phyloP scores from a whole-genome alignment of 2,329 filamentous ascomycete genomes.

The Ophiostoma perfectum region DNA sequence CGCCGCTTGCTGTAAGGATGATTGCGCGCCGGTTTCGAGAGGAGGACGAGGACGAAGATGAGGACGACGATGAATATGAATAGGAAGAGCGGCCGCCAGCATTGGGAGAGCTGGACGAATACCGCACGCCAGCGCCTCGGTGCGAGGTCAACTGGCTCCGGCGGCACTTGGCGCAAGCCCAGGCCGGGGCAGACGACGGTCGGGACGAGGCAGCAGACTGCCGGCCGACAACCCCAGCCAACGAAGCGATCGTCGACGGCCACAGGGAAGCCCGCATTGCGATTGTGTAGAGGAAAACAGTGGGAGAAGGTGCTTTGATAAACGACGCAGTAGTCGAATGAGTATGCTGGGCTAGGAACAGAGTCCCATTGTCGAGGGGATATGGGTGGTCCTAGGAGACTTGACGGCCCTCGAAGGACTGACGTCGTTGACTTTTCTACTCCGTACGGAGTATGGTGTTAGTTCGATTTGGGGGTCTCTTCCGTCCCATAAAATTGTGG shows the following conservation, averaged over 20 bases:
- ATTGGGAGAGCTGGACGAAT: slow-evolving; percentile 12
- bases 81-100: slow-evolving; percentile 8
- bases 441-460: background rate
- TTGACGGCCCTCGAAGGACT: slow-evolving; percentile 12
- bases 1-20: slow-evolving; percentile 40
- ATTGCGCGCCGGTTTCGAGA: slow-evolving; percentile 32
- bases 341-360: background rate
- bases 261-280: slow-evolving; percentile 10
- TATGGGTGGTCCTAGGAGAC: background rate
- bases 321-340: background rate
- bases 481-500: background rate
- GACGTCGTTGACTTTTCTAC: slow-evolving; percentile 20
- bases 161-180: slow-evolving; percentile 25
- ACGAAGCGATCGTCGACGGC: slow-evolving; percentile 9
- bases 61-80: slow-evolving; percentile 28
- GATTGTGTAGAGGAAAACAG: background rate
- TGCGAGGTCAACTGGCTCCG: slow-evolving; percentile 19
- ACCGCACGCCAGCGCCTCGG: background rate
- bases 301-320: too few relatives aligned
- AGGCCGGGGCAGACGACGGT: slow-evolving; percentile 14
- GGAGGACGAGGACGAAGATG: slow-evolving; percentile 7
- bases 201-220: background rate
- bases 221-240: slow-evolving; percentile 19
- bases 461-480: background rate
- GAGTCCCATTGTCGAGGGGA: background rate